phyloP scores from a whole-genome alignment of 1,284 basidiomycete genomes.

The Rugiboletus extremiorientalis region DNA sequence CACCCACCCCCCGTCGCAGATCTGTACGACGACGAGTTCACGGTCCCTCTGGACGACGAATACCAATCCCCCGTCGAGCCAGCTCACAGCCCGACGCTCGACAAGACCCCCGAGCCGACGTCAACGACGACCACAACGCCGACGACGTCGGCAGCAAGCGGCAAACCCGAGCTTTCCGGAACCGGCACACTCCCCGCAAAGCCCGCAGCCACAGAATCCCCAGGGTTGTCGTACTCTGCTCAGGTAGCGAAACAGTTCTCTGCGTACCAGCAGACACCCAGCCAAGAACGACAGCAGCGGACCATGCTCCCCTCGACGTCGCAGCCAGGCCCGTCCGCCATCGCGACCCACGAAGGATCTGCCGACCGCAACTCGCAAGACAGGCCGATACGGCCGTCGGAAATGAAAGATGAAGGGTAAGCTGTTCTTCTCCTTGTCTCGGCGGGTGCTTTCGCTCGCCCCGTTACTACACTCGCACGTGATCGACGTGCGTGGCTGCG shows the following conservation, averaged over 20 bases:
- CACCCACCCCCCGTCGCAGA: slow-evolving; percentile 25
- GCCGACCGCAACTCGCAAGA: slow-evolving; percentile 27
- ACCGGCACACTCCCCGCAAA: slow-evolving; percentile 35
- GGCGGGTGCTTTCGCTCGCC: slow-evolving; percentile 18
- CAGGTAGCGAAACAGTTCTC: slow-evolving; percentile 74
- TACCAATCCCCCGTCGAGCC: slow-evolving; percentile 25
- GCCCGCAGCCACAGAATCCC: slow-evolving; percentile 22
- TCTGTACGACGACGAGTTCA: slow-evolving; percentile 44
- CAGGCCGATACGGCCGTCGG: slow-evolving; percentile 63
- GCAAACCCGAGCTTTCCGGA: slow-evolving; percentile 22
- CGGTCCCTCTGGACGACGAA: slow-evolving; percentile 36
- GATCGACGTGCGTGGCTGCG: slow-evolving; percentile 8
- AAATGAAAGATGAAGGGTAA: slow-evolving; percentile 95
- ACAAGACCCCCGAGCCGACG: slow-evolving; percentile 11
- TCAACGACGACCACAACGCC: slow-evolving; percentile 13
- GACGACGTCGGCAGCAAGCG: neutral
- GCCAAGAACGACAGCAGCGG: slow-evolving; percentile 61
- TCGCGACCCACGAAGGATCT: slow-evolving; percentile 37
- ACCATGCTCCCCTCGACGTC: slow-evolving; percentile 16
- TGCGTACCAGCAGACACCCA: slow-evolving; percentile 63
- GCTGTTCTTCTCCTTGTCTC: slow-evolving; percentile 38
- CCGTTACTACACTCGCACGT: slow-evolving; percentile 6
- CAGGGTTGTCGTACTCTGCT: slow-evolving; percentile 55
- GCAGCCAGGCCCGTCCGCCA: slow-evolving; percentile 28
- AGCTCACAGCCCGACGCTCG: slow-evolving; percentile 3